Percentiles rank a stretch among this genome's conserved stretches.
These are phyloP conservation scores for Magnaporthales sp. DNA, from an alignment of 2,329 filamentous ascomycete genomes.

Conservation along the genomic window DNA sequence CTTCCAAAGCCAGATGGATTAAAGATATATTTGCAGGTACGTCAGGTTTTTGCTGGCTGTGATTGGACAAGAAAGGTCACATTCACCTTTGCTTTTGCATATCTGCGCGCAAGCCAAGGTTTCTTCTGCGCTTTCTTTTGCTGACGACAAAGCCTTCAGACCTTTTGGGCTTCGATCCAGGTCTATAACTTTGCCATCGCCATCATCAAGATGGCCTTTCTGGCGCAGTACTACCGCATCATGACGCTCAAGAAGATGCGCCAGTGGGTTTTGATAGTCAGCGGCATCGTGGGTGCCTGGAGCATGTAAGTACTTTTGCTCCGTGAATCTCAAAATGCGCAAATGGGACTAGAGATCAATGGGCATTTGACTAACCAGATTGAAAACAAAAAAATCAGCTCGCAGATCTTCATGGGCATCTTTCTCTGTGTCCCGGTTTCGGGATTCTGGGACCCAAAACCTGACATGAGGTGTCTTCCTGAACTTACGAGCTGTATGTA, in stretches of 20 bases:
- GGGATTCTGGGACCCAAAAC: conserved; percentile 22
- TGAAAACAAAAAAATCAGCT: neutral
- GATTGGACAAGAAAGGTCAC: too few relatives aligned
- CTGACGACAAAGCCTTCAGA: conserved; percentile 14
- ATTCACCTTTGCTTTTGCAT: too few relatives aligned
- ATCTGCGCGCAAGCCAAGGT: too few relatives aligned
- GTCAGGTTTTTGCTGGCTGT: neutral
- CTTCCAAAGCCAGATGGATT: conserved; percentile 6
- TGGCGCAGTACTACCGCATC: conserved; percentile 29
- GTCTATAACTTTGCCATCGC: conserved; percentile 26
- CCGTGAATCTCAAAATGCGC: neutral
- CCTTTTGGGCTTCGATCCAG: conserved; percentile 27
- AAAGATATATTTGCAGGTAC: conserved; percentile 8
- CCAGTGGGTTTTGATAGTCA: neutral
- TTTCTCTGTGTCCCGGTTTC: conserved; percentile 25
- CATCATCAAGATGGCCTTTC: conserved; percentile 26
- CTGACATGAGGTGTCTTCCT: conserved; percentile 22
- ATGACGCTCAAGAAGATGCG: conserved; percentile 19
- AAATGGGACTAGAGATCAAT: too few relatives aligned
- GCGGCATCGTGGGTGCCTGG: neutral
- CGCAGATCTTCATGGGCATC: conserved; percentile 15
- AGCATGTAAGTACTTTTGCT: neutral
- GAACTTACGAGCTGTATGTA: conserved; percentile 19
- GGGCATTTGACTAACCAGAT: too few relatives aligned
- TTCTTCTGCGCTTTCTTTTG: too few relatives aligned